phyloP scores from a whole-genome alignment of 1,284 basidiomycete species.

The Naganishia cerealis region DNA sequence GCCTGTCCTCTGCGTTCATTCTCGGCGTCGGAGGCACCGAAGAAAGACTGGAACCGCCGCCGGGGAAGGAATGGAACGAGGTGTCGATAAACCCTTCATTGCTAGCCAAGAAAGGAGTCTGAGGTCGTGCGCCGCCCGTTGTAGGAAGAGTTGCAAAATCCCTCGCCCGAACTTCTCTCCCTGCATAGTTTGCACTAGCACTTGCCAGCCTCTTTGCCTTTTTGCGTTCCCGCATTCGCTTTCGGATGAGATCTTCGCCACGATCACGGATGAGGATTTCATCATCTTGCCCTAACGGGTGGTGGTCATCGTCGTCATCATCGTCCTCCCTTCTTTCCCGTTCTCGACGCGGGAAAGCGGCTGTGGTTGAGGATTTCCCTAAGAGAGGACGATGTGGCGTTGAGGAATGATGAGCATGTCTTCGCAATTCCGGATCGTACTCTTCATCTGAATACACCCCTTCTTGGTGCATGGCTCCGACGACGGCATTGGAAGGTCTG shows the following conservation, averaged over 20 bases:
- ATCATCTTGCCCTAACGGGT: slow-evolving; percentile 15
- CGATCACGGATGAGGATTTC: slow-evolving; percentile 50
- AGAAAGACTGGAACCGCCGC: slow-evolving; percentile 31
- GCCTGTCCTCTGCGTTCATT: slow-evolving; percentile 20
- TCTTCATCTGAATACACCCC: slow-evolving; percentile 11
- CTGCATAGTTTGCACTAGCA: slow-evolving; percentile 20
- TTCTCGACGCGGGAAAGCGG: slow-evolving; percentile 4
- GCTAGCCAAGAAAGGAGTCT: neutral
- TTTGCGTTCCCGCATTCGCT: slow-evolving; percentile 58
- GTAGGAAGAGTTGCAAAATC: neutral
- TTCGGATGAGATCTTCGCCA: slow-evolving; percentile 60
- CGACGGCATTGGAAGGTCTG: neutral
- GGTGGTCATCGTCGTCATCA: slow-evolving; percentile 22
- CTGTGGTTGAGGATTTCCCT: slow-evolving; percentile 1
- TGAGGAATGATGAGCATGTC: neutral
- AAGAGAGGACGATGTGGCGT: slow-evolving; percentile 7
- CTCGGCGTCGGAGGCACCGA: slow-evolving; percentile 23
- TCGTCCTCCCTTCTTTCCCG: slow-evolving; percentile 5
- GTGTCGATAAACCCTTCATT: slow-evolving; percentile 1
- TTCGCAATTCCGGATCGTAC: neutral
- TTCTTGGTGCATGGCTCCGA: slow-evolving; percentile 4
- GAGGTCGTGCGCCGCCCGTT: neutral
- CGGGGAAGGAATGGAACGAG: slow-evolving; percentile 9
- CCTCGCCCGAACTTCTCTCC: slow-evolving; percentile 20
- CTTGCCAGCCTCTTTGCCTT: slow-evolving; percentile 45